Evolutionary conservation across 2,329 filamentous ascomycete genomes (phyloP).

Genomic region (Colletotrichum theobromicola): DNA sequence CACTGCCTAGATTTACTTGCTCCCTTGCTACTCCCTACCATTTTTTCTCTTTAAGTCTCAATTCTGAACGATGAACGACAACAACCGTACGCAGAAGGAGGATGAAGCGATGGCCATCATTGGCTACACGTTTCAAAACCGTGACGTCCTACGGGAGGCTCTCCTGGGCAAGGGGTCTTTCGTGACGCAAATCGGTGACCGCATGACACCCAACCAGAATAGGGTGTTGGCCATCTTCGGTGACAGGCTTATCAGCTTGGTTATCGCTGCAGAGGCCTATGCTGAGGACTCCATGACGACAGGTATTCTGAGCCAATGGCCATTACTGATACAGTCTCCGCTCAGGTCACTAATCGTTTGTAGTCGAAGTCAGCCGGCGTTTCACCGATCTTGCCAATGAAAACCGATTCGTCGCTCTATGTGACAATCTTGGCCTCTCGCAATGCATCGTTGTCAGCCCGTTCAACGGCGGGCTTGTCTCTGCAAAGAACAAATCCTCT

Average conservation of each 20-base stretch:
- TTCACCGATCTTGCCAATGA: background rate
- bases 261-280: no score
- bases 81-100: background rate
- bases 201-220: background rate
- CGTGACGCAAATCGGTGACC: background rate
- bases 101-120: background rate
- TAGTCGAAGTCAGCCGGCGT: background rate
- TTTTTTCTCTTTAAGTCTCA: background rate
- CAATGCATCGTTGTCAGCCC: background rate
- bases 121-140: fast-evolving
- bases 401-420: background rate
- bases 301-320: background rate
- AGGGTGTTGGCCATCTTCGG: background rate
- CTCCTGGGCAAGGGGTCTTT: background rate
- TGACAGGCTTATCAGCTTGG: background rate
- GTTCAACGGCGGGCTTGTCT: fast-evolving
- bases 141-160: background rate
- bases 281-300: background rate
- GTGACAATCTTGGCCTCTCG: background rate
- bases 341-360: no score
- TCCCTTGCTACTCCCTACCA: background rate
- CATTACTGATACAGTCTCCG: no score
- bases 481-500: background rate
- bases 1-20: background rate
- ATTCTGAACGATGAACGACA: background rate